phyloP scores from a whole-genome alignment of 2,329 filamentous ascomycete species.

The Fusarium buharicum region DNA sequence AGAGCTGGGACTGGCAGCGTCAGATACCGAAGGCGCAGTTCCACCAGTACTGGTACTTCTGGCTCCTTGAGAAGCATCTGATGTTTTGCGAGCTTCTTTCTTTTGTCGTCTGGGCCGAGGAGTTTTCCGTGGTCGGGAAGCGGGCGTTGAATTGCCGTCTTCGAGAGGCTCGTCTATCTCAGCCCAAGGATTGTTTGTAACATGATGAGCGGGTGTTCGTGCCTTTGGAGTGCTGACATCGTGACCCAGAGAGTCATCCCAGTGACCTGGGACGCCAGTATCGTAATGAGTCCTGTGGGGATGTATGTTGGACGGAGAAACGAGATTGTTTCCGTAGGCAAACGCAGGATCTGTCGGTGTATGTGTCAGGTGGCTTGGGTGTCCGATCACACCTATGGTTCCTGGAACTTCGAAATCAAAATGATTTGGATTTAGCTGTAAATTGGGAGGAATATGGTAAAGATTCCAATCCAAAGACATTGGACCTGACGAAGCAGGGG shows the following conservation, averaged over 20 bases:
- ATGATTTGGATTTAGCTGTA: conserved; percentile 31
- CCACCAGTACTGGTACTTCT: conserved; percentile 34
- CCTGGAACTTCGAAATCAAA: conserved; percentile 43
- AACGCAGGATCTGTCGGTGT: conserved; percentile 29
- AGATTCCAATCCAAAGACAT: conserved; percentile 42
- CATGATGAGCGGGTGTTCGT: conserved; percentile 37
- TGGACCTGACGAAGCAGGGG: conserved; percentile 21
- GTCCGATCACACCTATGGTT: conserved; percentile 29
- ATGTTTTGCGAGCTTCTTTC: conserved; percentile 36
- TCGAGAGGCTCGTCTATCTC: conserved; percentile 35
- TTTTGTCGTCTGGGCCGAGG: conserved; percentile 31
- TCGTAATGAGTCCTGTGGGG: conserved; percentile 35
- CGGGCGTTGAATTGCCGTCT: conserved; percentile 15
- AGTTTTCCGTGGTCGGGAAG: conserved; percentile 34
- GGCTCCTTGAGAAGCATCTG: conserved; percentile 29
- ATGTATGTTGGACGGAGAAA: conserved; percentile 43
- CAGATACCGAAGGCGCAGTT: conserved; percentile 33
- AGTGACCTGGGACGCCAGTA: conserved; percentile 24
- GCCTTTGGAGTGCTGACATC: conserved; percentile 41
- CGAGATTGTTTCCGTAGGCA: conserved; percentile 34
- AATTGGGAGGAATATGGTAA: conserved; percentile 31
- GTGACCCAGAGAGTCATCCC: conserved; percentile 40
- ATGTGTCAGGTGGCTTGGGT: conserved; percentile 37
- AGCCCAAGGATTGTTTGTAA: conserved; percentile 41
- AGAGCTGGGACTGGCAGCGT: conserved; percentile 41